Percentiles rank a stretch among this genome's conserved stretches.
Conservation (phyloP, 371 early-diverging fungal species). For the Mucor indicus region DNA sequence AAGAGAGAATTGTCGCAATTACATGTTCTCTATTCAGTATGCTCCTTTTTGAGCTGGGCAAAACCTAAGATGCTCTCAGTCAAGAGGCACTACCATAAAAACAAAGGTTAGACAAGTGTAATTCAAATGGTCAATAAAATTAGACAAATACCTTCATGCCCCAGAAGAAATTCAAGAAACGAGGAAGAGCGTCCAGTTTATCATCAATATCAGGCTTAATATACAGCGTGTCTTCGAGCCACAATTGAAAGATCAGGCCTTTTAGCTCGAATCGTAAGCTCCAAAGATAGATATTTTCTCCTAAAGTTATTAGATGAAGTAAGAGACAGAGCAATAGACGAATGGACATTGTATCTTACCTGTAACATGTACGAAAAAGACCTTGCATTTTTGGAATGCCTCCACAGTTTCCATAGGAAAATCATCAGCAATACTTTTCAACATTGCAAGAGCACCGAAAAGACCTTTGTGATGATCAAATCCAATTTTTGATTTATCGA, state of each 20-base stretch:
- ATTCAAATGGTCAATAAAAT: constrained; percentile 13
- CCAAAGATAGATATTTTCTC: constrained; percentile 9
- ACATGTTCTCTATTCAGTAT: constrained; percentile 5
- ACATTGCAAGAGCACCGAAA: constrained; percentile 10
- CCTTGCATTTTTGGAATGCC: constrained; percentile 1
- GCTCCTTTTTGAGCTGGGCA: constrained; percentile 13
- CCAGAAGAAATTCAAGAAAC: constrained; percentile 17
- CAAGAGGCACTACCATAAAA: constrained; percentile 13
- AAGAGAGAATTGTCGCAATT: too few species aligned
- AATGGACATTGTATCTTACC: constrained; percentile 9
- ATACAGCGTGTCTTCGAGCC: constrained; percentile 11
- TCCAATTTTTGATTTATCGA: constrained; percentile 1
- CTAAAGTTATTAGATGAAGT: constrained; percentile 7
- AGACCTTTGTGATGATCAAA: constrained; percentile 19
- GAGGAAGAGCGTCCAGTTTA: constrained; percentile 4
- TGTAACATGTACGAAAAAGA: constrained; percentile 11
- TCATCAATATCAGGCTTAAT: constrained; percentile 15
- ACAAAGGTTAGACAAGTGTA: constrained; percentile 12
- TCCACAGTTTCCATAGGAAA: constrained; percentile 4
- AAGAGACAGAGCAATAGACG: constrained; percentile 6
- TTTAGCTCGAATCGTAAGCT: constrained; percentile 13
- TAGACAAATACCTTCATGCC: constrained; percentile 16
- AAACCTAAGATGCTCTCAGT: constrained; percentile 4
- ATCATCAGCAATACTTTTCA: constrained; percentile 13
- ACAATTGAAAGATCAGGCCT: constrained; percentile 13